A percentile compares a stretch with the other conserved stretches of the same genome.
These are phyloP conservation scores for Diaporthe caulivora DNA, from an alignment of 2,329 filamentous ascomycete species.

Conservation along the genomic window DNA sequence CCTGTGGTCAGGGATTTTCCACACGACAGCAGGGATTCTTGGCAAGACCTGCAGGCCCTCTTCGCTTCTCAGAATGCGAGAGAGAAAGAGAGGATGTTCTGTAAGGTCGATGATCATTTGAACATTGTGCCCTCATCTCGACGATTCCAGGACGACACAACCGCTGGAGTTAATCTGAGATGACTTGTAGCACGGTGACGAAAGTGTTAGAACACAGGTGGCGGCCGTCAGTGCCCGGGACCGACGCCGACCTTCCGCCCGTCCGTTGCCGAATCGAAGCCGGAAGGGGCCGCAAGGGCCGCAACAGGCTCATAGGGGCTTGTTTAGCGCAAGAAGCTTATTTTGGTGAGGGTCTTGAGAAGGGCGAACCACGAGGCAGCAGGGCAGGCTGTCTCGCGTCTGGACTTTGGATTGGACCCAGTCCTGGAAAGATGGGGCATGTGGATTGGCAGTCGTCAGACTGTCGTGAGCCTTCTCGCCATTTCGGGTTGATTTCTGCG, in stretches of 20 bases:
- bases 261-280: constrained; percentile 21
- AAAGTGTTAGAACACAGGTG: constrained; percentile 22
- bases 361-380: constrained; percentile 25
- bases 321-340: constrained; percentile 28
- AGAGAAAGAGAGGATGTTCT: not conserved
- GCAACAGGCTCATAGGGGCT: not conserved
- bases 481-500: constrained; percentile 17
- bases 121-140: not conserved
- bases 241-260: constrained; percentile 25
- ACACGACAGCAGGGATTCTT: constrained; percentile 16
- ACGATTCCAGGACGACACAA: not conserved
- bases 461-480: constrained; percentile 22
- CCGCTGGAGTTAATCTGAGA: not conserved
- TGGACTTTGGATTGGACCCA: constrained; percentile 10
- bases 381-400: constrained; percentile 1
- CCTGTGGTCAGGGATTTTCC: constrained; percentile 21
- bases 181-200: constrained; percentile 6
- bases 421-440: not conserved
- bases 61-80: not conserved
- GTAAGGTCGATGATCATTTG: constrained; percentile 8
- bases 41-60: not conserved
- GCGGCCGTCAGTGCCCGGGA: constrained; percentile 2
- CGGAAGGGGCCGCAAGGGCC: not conserved
- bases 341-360: constrained; percentile 12
- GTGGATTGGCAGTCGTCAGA: constrained; percentile 26